These are phyloP conservation scores for Blyttiomyces sp. DNA, from an alignment of 371 early-diverging fungal species.

Conservation along the genomic window DNA sequence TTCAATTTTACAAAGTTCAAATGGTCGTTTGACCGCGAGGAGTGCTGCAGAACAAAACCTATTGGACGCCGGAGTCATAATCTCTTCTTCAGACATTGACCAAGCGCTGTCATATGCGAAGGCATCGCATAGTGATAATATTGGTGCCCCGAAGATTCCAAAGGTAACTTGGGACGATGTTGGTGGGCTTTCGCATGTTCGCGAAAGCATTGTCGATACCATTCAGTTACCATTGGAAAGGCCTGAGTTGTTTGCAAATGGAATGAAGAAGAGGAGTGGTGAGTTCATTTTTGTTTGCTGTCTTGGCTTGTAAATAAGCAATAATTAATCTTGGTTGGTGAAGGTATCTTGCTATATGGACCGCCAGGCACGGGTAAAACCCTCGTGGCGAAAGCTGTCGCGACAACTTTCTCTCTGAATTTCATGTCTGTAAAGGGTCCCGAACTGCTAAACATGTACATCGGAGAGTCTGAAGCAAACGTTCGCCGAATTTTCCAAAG, in stretches of 20 bases:
- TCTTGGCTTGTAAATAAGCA: not conserved
- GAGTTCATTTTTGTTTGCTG: not conserved
- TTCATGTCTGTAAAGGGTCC: conserved; percentile 99
- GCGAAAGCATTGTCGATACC: conserved; percentile 95
- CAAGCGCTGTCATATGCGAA: conserved; percentile 76
- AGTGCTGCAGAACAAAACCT: conserved; percentile 41
- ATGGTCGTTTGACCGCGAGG: no score
- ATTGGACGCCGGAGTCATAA: conserved; percentile 62
- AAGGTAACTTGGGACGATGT: conserved; percentile 86
- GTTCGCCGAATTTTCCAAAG: conserved; percentile 96
- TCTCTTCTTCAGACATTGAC: conserved; percentile 77
- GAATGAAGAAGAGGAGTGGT: conserved; percentile 97
- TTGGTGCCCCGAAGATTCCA: conserved; percentile 88
- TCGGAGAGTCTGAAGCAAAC: conserved; percentile 96
- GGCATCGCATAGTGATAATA: conserved; percentile 80
- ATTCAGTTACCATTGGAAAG: conserved; percentile 97
- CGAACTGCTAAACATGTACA: conserved; percentile 69
- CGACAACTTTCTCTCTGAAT: conserved; percentile 95
- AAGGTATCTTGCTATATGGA: conserved; percentile 39
- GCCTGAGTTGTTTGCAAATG: conserved; percentile 93
- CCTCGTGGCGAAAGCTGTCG: conserved; percentile 98
- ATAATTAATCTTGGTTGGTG: no score
- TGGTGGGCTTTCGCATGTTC: conserved; percentile 97
- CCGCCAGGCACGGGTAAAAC: conserved; percentile 99
- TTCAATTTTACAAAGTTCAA: no score